Conservation (phyloP, 306 rosid genomes). For the Pterocarpus santalinus region DNA sequence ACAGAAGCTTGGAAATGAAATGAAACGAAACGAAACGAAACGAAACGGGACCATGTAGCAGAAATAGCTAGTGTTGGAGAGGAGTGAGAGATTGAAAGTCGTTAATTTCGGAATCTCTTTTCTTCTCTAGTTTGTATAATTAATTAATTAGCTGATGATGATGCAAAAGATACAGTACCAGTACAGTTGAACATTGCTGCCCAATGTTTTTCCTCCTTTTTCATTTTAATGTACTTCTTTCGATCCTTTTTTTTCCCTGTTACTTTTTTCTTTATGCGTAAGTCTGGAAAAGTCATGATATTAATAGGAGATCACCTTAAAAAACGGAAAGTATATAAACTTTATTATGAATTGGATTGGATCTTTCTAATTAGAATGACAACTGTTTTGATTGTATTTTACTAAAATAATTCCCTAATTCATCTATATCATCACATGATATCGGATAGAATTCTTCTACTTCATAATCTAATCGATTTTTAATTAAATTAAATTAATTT, state of each 20-base stretch:
- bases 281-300: not conserved
- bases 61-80: slow-evolving; percentile 37
- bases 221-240: not conserved
- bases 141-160: slow-evolving; percentile 41
- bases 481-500: not conserved
- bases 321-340: not conserved
- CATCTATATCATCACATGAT: slow-evolving; percentile 36
- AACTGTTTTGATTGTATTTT: slow-evolving; percentile 41
- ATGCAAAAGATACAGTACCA: slow-evolving; percentile 55
- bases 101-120: slow-evolving; percentile 32
- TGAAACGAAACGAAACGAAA: slow-evolving; percentile 10
- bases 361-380: slow-evolving; percentile 45
- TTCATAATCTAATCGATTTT: not conserved
- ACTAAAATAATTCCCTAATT: slow-evolving; percentile 12
- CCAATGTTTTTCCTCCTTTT: slow-evolving; percentile 30
- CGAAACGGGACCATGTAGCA: too few relatives aligned
- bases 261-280: not conserved
- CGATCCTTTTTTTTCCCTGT: not conserved
- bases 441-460: slow-evolving; percentile 5
- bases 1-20: slow-evolving; percentile 89
- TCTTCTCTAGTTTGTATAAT: slow-evolving; percentile 61
- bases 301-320: too few relatives aligned
- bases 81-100: slow-evolving; percentile 46
- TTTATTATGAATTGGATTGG: not conserved
- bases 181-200: slow-evolving; percentile 64